Percentiles rank a stretch among this genome's conserved stretches.
Evolutionary conservation across 129 eudicot species (phyloP).

Genomic region (Artemisia argyi): DNA sequence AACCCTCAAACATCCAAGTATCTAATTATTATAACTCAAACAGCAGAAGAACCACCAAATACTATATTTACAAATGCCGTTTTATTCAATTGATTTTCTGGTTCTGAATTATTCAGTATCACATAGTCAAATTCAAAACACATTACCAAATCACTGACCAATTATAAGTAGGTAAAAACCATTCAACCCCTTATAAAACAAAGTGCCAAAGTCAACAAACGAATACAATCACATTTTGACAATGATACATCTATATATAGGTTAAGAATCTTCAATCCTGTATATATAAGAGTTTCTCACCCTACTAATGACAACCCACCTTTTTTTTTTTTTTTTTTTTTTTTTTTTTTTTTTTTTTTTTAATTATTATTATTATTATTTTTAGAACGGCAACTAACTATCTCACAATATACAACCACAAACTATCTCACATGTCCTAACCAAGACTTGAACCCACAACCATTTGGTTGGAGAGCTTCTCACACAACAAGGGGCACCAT

Average conservation of each 20-base stretch:
- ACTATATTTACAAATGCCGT: background rate
- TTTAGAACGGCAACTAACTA: too few species aligned
- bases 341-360: too few species aligned
- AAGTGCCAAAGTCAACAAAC: background rate
- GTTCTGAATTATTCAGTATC: background rate
- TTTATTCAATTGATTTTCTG: background rate
- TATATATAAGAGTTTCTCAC: background rate
- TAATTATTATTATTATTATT: too few species aligned
- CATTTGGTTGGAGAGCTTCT: too few species aligned
- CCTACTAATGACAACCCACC: too few species aligned
- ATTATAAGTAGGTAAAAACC: background rate
- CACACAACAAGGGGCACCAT: too few species aligned
- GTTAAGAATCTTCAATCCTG: background rate
- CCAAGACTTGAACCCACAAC: too few species aligned
- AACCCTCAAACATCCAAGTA: conserved; percentile 1
- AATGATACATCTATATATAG: background rate
- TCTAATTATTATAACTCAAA: background rate
- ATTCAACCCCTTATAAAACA: background rate
- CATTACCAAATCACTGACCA: conserved; percentile 5
- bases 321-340: too few species aligned
- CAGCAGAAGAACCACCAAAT: background rate
- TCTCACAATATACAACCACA: too few species aligned
- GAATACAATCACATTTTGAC: background rate
- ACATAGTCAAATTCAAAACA: background rate
- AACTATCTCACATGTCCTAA: too few species aligned